A percentile compares a stretch with the other conserved stretches of the same genome.
These are phyloP conservation scores for Fragaria nilgerrensis DNA, from an alignment of 306 rosid species.

Conservation along the genomic window DNA sequence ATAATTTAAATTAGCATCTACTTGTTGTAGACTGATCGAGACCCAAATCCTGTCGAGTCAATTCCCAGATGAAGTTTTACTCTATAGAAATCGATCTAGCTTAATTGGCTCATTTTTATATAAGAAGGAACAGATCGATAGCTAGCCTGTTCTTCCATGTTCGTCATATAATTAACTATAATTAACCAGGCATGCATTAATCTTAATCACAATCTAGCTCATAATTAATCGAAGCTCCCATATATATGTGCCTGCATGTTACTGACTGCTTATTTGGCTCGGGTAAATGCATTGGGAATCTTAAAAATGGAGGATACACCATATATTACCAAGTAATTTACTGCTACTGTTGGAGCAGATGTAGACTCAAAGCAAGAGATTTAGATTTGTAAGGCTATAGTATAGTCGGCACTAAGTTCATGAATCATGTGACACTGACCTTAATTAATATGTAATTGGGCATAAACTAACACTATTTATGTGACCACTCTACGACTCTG, in stretches of 20 bases:
- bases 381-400: neutral
- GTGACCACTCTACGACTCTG: neutral
- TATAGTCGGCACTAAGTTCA: neutral
- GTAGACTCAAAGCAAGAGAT: slow-evolving; percentile 1
- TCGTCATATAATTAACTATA: neutral
- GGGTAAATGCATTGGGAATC: neutral
- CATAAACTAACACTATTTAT: neutral
- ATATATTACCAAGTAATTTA: neutral
- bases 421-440: neutral
- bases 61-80: neutral
- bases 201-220: neutral
- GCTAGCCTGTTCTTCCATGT: neutral
- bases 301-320: neutral
- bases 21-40: neutral
- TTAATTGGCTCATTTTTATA: neutral
- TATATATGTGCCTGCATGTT: neutral
- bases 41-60: neutral
- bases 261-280: neutral
- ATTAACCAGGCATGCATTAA: neutral
- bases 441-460: neutral
- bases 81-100: neutral
- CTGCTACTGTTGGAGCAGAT: neutral
- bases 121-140: neutral
- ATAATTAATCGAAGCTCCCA: neutral
- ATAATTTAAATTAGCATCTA: neutral